These are phyloP conservation scores for Crithidia brevicula DNA, from an alignment of 208 protist genomes.

Conservation along the genomic window DNA sequence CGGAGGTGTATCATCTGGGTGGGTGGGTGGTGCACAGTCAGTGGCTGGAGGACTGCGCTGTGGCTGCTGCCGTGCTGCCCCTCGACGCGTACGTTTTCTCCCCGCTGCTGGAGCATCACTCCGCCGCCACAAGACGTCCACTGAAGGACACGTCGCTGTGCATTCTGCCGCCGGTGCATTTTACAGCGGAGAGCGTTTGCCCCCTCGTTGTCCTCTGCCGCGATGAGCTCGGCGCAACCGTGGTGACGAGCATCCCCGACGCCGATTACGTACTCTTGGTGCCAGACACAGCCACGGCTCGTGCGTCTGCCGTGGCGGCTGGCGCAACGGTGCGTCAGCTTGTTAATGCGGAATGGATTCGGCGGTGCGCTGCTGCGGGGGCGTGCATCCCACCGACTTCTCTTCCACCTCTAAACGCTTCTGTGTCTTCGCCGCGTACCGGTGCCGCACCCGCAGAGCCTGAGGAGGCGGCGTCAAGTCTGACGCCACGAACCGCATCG, in stretches of 20 bases:
- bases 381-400: background rate
- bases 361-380: slow-evolving; percentile 18
- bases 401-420: background rate
- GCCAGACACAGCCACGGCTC: background rate
- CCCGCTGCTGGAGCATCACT: background rate
- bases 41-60: slow-evolving; percentile 30
- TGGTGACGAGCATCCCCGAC: background rate
- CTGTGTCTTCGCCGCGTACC: too few relatives aligned
- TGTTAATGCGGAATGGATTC: slow-evolving; percentile 28
- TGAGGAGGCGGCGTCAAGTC: background rate
- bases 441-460: background rate
- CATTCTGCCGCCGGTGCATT: background rate
- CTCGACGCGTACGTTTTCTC: slow-evolving; percentile 31
- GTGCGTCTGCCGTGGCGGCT: background rate
- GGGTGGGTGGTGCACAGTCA: slow-evolving; percentile 34
- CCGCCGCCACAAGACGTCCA: background rate
- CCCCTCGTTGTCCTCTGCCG: background rate
- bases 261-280: slow-evolving; percentile 11
- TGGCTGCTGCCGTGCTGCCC: slow-evolving; percentile 26
- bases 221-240: slow-evolving; percentile 6
- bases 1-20: slow-evolving; percentile 20
- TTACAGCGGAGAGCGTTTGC: too few relatives aligned
- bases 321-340: background rate
- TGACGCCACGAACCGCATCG: slow-evolving; percentile 3
- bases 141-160: slow-evolving; percentile 2